phyloP scores from a whole-genome alignment of 2,329 filamentous ascomycete genomes.

The Ophiocordyceps sinensis region DNA sequence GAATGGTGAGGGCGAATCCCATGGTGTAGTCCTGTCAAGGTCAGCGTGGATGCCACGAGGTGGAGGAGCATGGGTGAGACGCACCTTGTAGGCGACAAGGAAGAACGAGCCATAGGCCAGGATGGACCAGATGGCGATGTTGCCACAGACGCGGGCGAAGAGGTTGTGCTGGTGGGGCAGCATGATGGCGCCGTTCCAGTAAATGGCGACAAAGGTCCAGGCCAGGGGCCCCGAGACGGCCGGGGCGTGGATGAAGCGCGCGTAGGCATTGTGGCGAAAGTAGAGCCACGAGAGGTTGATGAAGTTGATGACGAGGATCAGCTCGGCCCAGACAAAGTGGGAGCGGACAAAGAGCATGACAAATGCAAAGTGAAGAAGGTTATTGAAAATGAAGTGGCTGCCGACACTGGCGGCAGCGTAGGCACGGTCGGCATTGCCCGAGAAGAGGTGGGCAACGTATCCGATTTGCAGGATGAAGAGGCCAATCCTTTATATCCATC shows the following conservation, averaged over 20 bases:
- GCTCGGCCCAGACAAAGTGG: slow-evolving; percentile 60
- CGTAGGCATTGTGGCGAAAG: slow-evolving; percentile 61
- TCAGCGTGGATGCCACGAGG: slow-evolving; percentile 3
- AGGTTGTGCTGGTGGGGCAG: slow-evolving; percentile 52
- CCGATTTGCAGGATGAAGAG: slow-evolving; percentile 62
- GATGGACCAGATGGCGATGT: slow-evolving; percentile 78
- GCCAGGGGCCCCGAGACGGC: slow-evolving; percentile 63
- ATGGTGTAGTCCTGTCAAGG: slow-evolving; percentile 51
- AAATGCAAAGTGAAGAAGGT: slow-evolving; percentile 69
- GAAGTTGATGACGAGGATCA: slow-evolving; percentile 68
- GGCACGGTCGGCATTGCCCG: slow-evolving; percentile 44
- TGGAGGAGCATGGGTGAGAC: slow-evolving; percentile 5
- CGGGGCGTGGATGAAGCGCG: slow-evolving; percentile 62
- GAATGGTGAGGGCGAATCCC: slow-evolving; percentile 62
- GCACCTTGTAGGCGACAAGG: slow-evolving; percentile 55
- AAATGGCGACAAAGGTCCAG: slow-evolving; percentile 76
- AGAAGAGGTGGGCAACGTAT: slow-evolving; percentile 68
- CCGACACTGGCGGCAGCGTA: slow-evolving; percentile 63
- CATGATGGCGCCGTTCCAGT: slow-evolving; percentile 79
- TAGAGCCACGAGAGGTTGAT: slow-evolving; percentile 67
- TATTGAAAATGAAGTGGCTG: slow-evolving; percentile 74
- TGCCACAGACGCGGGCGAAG: slow-evolving; percentile 65
- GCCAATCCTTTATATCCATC: slow-evolving; percentile 38
- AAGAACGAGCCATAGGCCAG: slow-evolving; percentile 66
- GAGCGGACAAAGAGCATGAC: slow-evolving; percentile 69